Conservation (phyloP, 139 green algal genomes). For the Coelastrella sp. region DNA sequence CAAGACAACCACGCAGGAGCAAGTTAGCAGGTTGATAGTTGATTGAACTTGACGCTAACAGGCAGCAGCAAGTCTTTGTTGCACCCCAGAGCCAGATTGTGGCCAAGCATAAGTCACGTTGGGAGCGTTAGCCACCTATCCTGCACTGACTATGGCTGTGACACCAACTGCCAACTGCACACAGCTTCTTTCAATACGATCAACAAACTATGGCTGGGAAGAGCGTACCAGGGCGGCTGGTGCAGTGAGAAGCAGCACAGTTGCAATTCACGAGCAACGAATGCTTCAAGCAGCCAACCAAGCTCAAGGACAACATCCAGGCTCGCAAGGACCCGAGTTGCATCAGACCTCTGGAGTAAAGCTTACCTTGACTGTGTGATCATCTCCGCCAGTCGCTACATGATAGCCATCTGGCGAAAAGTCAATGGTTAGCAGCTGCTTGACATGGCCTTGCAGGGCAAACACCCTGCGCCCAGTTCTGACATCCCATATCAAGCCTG, state of each 20-base stretch:
- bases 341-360: background rate
- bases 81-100: no score
- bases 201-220: no score
- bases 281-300: background rate
- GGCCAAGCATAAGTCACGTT: no score
- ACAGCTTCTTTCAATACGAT: background rate
- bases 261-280: no score
- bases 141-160: no score
- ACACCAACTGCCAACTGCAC: background rate
- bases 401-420: constrained; percentile 91
- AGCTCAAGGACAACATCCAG: background rate
- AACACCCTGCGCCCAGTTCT: constrained; percentile 89
- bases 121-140: no score
- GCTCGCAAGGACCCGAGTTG: no score
- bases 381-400: constrained; percentile 83
- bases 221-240: no score
- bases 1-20: background rate
- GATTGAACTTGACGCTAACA: no score
- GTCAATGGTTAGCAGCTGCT: constrained; percentile 88
- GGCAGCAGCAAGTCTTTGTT: no score
- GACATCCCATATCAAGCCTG: constrained; percentile 92
- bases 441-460: constrained; percentile 91
- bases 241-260: no score
- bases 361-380: constrained; percentile 73
- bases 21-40: background rate